phyloP scores from a whole-genome alignment of 2,329 filamentous ascomycete species.

The Sordariomycetes sp. region DNA sequence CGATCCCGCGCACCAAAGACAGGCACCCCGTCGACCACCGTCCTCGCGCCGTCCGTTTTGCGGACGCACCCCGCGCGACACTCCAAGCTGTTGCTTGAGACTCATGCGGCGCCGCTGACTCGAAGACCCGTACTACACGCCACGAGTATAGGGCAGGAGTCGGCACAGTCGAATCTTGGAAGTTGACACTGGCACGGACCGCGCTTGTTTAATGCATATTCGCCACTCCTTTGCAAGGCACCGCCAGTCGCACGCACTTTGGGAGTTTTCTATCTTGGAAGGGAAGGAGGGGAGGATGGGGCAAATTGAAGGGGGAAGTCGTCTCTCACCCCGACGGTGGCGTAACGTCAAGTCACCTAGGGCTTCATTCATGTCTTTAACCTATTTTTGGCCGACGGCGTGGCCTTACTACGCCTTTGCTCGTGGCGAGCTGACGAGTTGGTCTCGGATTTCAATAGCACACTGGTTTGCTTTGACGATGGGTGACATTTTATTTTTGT shows the following conservation, averaged over 20 bases:
- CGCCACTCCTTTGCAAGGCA: neutral
- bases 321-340: neutral
- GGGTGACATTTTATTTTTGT: too few relatives aligned
- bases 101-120: neutral
- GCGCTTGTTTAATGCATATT: neutral
- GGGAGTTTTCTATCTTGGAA: neutral
- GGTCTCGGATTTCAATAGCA: too few relatives aligned
- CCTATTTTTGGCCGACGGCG: slow-evolving; percentile 1
- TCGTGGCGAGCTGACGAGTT: neutral
- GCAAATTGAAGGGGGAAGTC: neutral
- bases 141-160: neutral
- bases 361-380: neutral
- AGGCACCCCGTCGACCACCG: slow-evolving; percentile 24
- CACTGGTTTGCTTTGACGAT: too few relatives aligned
- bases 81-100: slow-evolving; percentile 27
- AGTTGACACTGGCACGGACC: neutral
- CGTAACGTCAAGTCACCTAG: slow-evolving; percentile 1
- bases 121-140: neutral
- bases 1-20: slow-evolving; percentile 35
- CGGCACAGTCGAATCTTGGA: neutral
- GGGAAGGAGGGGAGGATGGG: neutral
- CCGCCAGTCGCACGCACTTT: too few relatives aligned
- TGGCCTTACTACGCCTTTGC: neutral
- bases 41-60: slow-evolving; percentile 30
- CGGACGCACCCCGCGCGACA: slow-evolving; percentile 26